Base-by-base conservation (phyloP, 2,329 filamentous ascomycete genomes). In the Monosporascus ibericus region DNA sequence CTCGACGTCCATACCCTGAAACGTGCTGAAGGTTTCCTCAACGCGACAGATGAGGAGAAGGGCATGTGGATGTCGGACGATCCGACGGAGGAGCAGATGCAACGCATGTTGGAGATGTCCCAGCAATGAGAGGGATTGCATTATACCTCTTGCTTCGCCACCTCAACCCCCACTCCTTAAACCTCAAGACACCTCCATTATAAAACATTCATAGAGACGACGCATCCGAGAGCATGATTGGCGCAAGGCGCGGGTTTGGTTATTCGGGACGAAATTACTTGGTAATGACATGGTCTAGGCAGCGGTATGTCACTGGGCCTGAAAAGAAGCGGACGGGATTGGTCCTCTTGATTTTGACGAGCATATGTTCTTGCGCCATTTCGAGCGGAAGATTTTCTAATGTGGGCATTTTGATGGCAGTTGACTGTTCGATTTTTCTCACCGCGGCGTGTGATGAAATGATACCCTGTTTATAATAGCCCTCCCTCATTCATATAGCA, bases 1-100 rank as follows among this genome's bases (percentile, higher is more conserved):
- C 78, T 99, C 44, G 94, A 97, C 65, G 83, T 96, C 48, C 87
- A 94, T 74, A 96, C 92, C 2, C 70, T 97, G 67, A 87, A 88
- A 69, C 83, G 92, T 34, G 90, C 92, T n/a, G 84, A 95, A 60
- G 92, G 87, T 27, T 86, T 97, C 65, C 85, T 86, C 60, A 79
- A 78, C 55, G 87, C 91, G 5, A 92, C 87, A 0, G 84, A 88
- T 1, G 90, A 92, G 61, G 92, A 96, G 77, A 92, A 90, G 70
- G 92, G 92, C 1, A 80, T 85, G 7, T 96, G 90, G 89, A 71
- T 91, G 52, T 84, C 84, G 0, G 86, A 91, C 57, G 87, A 90
- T 65, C 81, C 85, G 3, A 82, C 78, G 2, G 75, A 80, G 52
- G 79, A 82, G 53, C 78, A 86, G 64, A 67, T 84, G 55, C 75